Conservation (phyloP, 768 basidiomycete genomes). For the Russula foetens region DNA sequence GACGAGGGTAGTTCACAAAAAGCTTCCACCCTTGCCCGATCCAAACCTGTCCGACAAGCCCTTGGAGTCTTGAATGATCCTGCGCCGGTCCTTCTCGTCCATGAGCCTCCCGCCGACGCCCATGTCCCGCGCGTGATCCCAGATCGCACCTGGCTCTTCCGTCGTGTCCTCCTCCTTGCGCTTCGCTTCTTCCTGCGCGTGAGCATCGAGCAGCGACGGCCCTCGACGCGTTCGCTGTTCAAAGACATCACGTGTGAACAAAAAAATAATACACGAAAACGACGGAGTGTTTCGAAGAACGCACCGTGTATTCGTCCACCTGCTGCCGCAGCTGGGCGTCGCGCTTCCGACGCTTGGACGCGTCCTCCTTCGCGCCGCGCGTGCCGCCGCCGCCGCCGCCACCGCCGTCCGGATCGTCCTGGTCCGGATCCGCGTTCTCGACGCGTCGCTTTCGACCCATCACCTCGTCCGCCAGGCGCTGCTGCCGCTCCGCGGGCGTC, state of each 20-base stretch:
- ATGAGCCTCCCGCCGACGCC: constrained; percentile 76
- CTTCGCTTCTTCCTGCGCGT: constrained; percentile 37
- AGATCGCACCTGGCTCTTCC: constrained; percentile 59
- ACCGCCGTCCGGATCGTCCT: constrained; percentile 25
- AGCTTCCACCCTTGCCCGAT: constrained; percentile 58
- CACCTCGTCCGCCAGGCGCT: constrained; percentile 89
- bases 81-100: constrained; percentile 77
- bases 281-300: no score
- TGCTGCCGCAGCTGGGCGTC: constrained; percentile 64
- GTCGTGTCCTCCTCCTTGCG: constrained; percentile 36
- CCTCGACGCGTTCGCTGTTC: constrained; percentile 28
- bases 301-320: constrained; percentile 75
- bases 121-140: constrained; percentile 95
- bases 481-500: constrained; percentile 87
- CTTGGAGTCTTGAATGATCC: constrained; percentile 73
- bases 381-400: no score
- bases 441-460: constrained; percentile 82
- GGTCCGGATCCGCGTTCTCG: constrained; percentile 40
- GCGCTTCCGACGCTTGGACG: constrained; percentile 47
- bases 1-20: constrained; percentile 29
- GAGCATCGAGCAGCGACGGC: constrained; percentile 27
- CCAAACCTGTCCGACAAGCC: constrained; percentile 82
- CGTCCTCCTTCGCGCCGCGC: constrained; percentile 33
- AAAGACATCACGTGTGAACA: no score
- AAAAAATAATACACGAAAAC: no score